Base-by-base conservation (phyloP, 306 rosid species). In the Pachyrhizus erosus region DNA sequence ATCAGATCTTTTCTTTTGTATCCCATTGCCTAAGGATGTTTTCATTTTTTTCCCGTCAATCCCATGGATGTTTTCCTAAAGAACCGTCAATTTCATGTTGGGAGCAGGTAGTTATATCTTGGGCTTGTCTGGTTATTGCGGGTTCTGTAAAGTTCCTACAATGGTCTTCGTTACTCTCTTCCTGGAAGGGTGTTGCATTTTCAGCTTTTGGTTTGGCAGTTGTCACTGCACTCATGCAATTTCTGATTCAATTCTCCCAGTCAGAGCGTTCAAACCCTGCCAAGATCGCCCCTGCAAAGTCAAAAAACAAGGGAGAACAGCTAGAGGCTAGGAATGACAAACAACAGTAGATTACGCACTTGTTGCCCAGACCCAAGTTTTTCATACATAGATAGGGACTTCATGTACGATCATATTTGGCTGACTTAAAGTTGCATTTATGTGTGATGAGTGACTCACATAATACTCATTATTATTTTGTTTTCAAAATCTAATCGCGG, bases 111-210 rank as follows among this genome's bases (percentile, higher is more conserved):
- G 88, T 84, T 76, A 78, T 86, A 49, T 89, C 90, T 54, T 96
- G 99, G 99, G 81, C 84, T 15, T 85, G 89, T 81, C 88, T 92
- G 33, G 82, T 96, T 75, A 58, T 84, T 48, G 87, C 60, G 2
- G 99, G 97, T 79, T 70, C 75, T 71, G 39, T 90, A 8, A 93
- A 92, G 91, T 87, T 96, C 73, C 91, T 96, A 40, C 87, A 65
- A 17, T 80, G 92, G 93, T 92, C 96, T 77, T 75, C 92, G 17
- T 71, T 96, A 68, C 84, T 96, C 21, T 91, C 94, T 29, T 89
- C 99, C 0, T 88, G 98, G 93, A 93, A 96, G 92, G 99, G 99
- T 23, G 79, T 92, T 77, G 91, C 90, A 62, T 82, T 96, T 74
- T 87, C 92, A 23, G 86, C 88, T 20, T n/a, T 80, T 5, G 80